phyloP scores from a whole-genome alignment of 1,139 yeast genomes.

The Hemisphaericaspora subhashii region DNA sequence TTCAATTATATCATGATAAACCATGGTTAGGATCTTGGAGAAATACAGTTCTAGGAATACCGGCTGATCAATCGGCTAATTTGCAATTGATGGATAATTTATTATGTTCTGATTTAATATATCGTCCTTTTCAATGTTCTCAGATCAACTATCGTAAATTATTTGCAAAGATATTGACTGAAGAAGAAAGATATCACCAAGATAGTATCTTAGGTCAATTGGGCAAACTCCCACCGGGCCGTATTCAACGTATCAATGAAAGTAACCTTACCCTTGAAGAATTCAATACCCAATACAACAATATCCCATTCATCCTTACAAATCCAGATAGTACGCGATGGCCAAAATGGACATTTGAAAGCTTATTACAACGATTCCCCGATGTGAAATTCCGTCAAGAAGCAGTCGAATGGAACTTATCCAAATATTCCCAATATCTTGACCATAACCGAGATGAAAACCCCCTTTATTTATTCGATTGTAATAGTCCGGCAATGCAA shows the following conservation, averaged over 20 bases:
- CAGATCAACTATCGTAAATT: conserved; percentile 58
- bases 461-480: conserved; percentile 84
- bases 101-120: conserved; percentile 59
- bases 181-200: conserved; percentile 39
- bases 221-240: conserved; percentile 29
- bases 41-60: conserved; percentile 49
- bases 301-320: conserved; percentile 69
- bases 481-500: conserved; percentile 65
- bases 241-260: conserved; percentile 51
- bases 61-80: conserved; percentile 35
- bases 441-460: conserved; percentile 68
- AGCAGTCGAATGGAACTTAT: conserved; percentile 75
- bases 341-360: conserved; percentile 66
- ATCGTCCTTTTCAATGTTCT: conserved; percentile 78
- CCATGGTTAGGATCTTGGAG: conserved; percentile 84
- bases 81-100: conserved; percentile 37
- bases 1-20: conserved; percentile 14
- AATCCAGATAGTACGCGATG: conserved; percentile 41
- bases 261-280: conserved; percentile 34
- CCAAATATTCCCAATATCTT: conserved; percentile 62
- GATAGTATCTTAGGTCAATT: conserved; percentile 21
- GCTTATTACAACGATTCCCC: conserved; percentile 54
- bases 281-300: conserved; percentile 49
- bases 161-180: conserved; percentile 48
- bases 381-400: conserved; percentile 74